Evolutionary conservation across 345 rosid species (phyloP).

Genomic region (Citrus unshiu): DNA sequence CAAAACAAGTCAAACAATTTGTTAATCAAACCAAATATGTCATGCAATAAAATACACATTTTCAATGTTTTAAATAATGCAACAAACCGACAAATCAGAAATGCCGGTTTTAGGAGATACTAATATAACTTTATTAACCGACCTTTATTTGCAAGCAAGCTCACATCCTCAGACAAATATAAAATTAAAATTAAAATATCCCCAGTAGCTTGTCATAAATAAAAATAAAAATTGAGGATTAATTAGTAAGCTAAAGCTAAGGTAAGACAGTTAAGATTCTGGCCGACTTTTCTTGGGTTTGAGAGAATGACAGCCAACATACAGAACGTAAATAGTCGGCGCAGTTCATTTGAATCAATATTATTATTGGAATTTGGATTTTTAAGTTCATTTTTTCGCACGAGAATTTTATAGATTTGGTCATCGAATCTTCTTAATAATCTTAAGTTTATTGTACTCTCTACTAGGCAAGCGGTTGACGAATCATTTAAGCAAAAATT

Average conservation of each 20-base stretch:
- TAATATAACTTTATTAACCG: slow-evolving; percentile 29
- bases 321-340: slow-evolving; percentile 40
- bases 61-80: neutral
- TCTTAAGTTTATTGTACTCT: neutral
- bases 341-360: neutral
- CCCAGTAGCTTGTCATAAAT: neutral
- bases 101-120: slow-evolving; percentile 41
- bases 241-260: slow-evolving; percentile 13
- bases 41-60: too few species aligned
- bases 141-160: slow-evolving; percentile 19
- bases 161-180: neutral
- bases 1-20: slow-evolving; percentile 26
- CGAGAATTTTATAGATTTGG: neutral
- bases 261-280: slow-evolving; percentile 29
- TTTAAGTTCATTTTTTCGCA: neutral
- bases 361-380: neutral
- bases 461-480: neutral
- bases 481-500: neutral
- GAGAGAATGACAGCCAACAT: slow-evolving; percentile 49
- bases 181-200: neutral
- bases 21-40: slow-evolving; percentile 6
- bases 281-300: slow-evolving; percentile 48
- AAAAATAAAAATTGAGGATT: too few species aligned
- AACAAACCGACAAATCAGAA: slow-evolving; percentile 47
- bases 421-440: neutral